phyloP scores from a whole-genome alignment of 2,329 filamentous ascomycete genomes.

The Aspergillus ruber region DNA sequence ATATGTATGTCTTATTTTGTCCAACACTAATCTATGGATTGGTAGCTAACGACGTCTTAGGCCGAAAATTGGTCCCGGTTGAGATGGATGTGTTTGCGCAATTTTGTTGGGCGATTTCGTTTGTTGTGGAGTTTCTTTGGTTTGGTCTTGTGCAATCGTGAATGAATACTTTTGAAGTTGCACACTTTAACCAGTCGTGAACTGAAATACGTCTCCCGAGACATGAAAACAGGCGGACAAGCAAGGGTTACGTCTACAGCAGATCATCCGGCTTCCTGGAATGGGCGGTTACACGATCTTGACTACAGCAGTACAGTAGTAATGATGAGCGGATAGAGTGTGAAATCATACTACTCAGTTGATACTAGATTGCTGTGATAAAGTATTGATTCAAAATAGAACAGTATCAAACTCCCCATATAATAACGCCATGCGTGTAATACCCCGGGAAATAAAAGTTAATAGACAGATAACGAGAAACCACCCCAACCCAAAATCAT shows the following conservation, averaged over 20 bases:
- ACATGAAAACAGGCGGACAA: neutral
- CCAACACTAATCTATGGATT: neutral
- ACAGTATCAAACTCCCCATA: neutral
- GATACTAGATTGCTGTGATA: neutral
- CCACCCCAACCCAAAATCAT: constrained; percentile 3
- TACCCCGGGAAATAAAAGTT: neutral
- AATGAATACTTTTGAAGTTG: too few relatives aligned
- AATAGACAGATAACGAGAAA: constrained; percentile 5
- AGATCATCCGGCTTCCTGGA: neutral
- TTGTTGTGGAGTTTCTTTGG: neutral
- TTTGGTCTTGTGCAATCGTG: too few relatives aligned
- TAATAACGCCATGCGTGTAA: constrained; percentile 7
- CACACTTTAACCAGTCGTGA: too few relatives aligned
- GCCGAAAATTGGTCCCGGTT: constrained; percentile 39
- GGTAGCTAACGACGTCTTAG: constrained; percentile 17
- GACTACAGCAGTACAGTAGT: neutral
- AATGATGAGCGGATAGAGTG: neutral
- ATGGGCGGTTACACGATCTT: neutral
- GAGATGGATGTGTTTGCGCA: constrained; percentile 5
- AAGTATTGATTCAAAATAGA: neutral
- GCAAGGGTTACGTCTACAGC: neutral
- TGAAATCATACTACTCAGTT: neutral
- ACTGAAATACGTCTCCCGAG: neutral
- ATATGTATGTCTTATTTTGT: constrained; percentile 58
- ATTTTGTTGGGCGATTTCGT: neutral